A percentile compares a stretch with the other conserved stretches of the same genome.
phyloP scores from a whole-genome alignment of 805 yeast species.

The Kodamaea lidongshanica region DNA sequence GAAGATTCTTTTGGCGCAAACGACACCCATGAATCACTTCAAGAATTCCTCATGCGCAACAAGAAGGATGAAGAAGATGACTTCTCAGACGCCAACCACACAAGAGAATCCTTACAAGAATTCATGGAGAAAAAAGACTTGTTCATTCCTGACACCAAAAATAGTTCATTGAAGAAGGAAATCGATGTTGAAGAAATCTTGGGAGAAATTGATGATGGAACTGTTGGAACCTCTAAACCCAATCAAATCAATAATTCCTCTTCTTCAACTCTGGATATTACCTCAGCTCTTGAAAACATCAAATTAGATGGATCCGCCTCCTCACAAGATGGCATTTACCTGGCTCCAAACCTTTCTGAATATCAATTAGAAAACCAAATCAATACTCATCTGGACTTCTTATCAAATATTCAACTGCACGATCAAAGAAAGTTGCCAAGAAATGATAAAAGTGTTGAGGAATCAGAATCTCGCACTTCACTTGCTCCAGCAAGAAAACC shows the following conservation, averaged over 20 bases:
- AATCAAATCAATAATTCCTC: neutral
- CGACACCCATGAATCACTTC: conserved; percentile 4
- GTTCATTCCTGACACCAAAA: conserved; percentile 3
- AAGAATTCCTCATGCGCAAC: conserved; percentile 4
- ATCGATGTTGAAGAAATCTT: conserved; percentile 1
- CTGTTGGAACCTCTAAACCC: conserved; percentile 1
- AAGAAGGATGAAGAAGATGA: conserved; percentile 2
- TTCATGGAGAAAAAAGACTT: conserved; percentile 4
- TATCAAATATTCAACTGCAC: conserved; percentile 29
- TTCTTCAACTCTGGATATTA: neutral
- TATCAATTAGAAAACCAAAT: conserved; percentile 38
- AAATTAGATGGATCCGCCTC: neutral
- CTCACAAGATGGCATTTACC: conserved; percentile 16
- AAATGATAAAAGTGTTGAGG: neutral
- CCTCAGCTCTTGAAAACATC: neutral
- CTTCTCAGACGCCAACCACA: conserved; percentile 1
- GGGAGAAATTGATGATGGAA: neutral
- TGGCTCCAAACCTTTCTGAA: conserved; percentile 41
- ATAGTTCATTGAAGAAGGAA: conserved; percentile 1
- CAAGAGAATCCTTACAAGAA: conserved; percentile 5
- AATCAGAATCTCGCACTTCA: conserved; percentile 1
- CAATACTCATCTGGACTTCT: conserved; percentile 29
- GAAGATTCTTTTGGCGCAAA: no score
- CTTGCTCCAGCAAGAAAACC: conserved; percentile 3
- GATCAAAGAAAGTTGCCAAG: conserved; percentile 30